Conservation (phyloP, 805 yeast species). For the Scheffersomyces spartinae region DNA sequence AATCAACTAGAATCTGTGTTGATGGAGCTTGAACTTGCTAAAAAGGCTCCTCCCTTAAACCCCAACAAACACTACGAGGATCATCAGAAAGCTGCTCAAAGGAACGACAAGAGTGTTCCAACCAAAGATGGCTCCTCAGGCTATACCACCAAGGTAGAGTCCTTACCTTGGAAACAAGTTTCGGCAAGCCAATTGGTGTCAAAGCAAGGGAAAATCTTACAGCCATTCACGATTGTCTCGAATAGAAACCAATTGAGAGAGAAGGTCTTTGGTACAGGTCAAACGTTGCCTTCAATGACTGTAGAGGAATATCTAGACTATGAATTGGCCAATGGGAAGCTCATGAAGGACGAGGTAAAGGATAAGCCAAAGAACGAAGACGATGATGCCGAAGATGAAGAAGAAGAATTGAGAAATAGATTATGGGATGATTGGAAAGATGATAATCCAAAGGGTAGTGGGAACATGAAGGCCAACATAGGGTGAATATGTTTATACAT, state of each 20-base stretch:
- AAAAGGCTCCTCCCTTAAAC: no score
- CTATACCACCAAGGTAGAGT: no score
- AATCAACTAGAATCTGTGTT: constrained; percentile 43
- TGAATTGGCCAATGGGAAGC: constrained; percentile 78
- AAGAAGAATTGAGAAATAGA: constrained; percentile 65
- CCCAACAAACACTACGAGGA: no score
- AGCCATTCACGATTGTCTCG: constrained; percentile 30
- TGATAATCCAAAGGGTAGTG: constrained; percentile 76
- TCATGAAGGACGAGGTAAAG: constrained; percentile 39
- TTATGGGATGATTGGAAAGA: constrained; percentile 94
- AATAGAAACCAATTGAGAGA: constrained; percentile 44
- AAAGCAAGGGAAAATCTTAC: constrained; percentile 35
- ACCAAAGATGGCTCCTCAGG: no score
- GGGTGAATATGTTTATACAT: no score
- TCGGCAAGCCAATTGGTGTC: no score
- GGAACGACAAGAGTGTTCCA: no score
- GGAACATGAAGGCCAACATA: constrained; percentile 53
- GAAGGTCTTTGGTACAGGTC: constrained; percentile 85
- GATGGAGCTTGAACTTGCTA: constrained; percentile 60
- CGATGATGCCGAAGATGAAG: constrained; percentile 52
- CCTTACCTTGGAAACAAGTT: no score
- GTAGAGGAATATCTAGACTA: constrained; percentile 85
- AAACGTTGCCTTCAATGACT: constrained; percentile 84
- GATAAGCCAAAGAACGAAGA: constrained; percentile 26
- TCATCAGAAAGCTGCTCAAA: no score